Conservation (phyloP, 352 stramenopile genomes). For the Phytophthora sojae region DNA sequence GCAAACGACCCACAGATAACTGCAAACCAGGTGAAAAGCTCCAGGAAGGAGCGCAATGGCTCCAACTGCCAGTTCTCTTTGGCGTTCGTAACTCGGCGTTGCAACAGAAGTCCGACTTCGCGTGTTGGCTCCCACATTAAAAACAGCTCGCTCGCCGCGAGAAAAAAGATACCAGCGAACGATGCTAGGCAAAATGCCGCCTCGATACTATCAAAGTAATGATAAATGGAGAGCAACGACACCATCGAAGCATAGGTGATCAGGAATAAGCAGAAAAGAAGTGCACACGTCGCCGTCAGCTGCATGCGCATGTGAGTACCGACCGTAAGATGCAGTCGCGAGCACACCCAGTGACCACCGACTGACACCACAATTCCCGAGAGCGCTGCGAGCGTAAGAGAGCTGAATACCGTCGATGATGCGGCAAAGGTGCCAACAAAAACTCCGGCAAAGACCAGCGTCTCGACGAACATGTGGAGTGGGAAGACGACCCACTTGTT, state of each 20-base stretch:
- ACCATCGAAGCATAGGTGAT: slow-evolving; percentile 77
- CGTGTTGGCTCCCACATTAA: slow-evolving; percentile 85
- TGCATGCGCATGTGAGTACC: slow-evolving; percentile 60
- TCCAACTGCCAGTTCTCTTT: slow-evolving; percentile 81
- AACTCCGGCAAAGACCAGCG: slow-evolving; percentile 71
- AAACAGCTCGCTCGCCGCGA: slow-evolving; percentile 83
- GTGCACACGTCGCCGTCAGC: slow-evolving; percentile 74
- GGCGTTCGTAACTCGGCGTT: slow-evolving; percentile 79
- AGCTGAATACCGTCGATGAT: slow-evolving; percentile 79
- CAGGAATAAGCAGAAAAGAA: slow-evolving; percentile 79
- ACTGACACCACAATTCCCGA: slow-evolving; percentile 82
- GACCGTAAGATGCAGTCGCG: slow-evolving; percentile 64
- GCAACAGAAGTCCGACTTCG: slow-evolving; percentile 74
- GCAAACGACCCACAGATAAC: slow-evolving; percentile 83
- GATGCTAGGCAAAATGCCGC: slow-evolving; percentile 84
- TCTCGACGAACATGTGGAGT: slow-evolving; percentile 81
- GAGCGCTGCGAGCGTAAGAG: slow-evolving; percentile 71
- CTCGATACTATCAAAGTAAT: slow-evolving; percentile 88
- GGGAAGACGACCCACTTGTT: slow-evolving; percentile 83
- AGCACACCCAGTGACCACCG: slow-evolving; percentile 74
- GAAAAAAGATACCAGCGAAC: slow-evolving; percentile 80
- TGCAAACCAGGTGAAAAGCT: slow-evolving; percentile 85
- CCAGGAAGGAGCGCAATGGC: slow-evolving; percentile 81
- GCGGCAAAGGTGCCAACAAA: slow-evolving; percentile 80
- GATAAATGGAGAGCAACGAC: slow-evolving; percentile 82